Conservation (phyloP, 1,139 yeast genomes). For the Wickerhamomyces sp. region DNA sequence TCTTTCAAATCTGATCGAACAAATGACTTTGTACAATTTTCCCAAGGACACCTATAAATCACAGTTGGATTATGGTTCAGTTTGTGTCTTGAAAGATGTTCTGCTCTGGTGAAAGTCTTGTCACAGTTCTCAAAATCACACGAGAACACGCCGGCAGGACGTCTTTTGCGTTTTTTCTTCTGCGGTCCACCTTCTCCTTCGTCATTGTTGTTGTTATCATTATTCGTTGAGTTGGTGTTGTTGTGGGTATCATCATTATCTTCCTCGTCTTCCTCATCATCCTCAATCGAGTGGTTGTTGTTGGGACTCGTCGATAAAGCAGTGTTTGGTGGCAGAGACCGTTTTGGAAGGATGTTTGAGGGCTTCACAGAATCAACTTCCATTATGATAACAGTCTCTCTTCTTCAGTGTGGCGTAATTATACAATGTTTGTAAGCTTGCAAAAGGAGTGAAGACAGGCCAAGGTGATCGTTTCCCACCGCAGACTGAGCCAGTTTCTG, state of each 20-base stretch:
- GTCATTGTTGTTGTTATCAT: constrained; percentile 1
- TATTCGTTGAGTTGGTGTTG: no score
- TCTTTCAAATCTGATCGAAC: constrained; percentile 50
- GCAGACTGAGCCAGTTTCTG: no score
- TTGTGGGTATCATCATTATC: no score
- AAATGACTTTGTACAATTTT: constrained; percentile 50
- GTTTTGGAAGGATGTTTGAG: no score
- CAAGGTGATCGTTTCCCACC: no score
- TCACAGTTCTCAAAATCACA: constrained; percentile 38
- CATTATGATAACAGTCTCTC: no score
- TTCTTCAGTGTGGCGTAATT: no score
- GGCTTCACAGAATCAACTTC: no score
- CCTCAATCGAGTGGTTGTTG: not conserved
- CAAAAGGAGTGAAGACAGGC: no score
- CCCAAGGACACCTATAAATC: constrained; percentile 44
- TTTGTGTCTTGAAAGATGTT: constrained; percentile 34
- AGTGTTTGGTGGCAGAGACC: no score
- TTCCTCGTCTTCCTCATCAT: constrained; percentile 1
- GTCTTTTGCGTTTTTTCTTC: constrained; percentile 17
- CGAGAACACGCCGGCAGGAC: constrained; percentile 23
- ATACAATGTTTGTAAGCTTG: no score
- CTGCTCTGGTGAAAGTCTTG: constrained; percentile 32
- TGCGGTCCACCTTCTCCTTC: not conserved
- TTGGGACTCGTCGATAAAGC: no score
- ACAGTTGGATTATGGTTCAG: constrained; percentile 35